Evolutionary conservation across 805 yeast genomes (phyloP).

Genomic region (Zygosaccharomyces pseudorouxii): DNA sequence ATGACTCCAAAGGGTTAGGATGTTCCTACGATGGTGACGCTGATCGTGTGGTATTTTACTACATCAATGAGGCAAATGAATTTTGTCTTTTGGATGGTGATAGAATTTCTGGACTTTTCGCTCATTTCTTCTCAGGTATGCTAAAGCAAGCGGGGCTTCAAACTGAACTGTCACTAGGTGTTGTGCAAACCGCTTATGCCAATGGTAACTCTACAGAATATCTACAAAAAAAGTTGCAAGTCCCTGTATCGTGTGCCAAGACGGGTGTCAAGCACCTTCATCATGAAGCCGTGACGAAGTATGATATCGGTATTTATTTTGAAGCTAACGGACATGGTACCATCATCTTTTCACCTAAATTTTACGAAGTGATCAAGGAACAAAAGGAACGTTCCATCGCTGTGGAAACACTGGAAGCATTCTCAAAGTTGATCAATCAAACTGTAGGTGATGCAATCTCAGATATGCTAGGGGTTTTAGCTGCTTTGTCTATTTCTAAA

Average conservation of each 20-base stretch:
- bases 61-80: conserved; percentile 35
- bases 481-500: conserved; percentile 52
- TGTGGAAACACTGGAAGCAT: conserved; percentile 48
- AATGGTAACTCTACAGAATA: conserved; percentile 86
- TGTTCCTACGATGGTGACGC: conserved; percentile 98
- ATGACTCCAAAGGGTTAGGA: conserved; percentile 42
- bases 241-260: conserved; percentile 84
- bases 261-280: conserved; percentile 97
- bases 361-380: conserved; percentile 38
- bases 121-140: conserved; percentile 56
- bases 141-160: conserved; percentile 42
- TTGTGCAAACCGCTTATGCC: conserved; percentile 97
- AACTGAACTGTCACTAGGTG: conserved; percentile 54
- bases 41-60: conserved; percentile 85
- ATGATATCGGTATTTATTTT: conserved; percentile 89
- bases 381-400: conserved; percentile 38
- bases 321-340: conserved; percentile 99
- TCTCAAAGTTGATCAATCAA: conserved; percentile 79
- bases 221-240: conserved; percentile 51
- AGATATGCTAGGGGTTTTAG: conserved; percentile 77
- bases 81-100: conserved; percentile 84
- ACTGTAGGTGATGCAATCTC: conserved; percentile 98
- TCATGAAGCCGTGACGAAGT: conserved; percentile 75
- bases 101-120: conserved; percentile 81
- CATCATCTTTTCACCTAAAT: conserved; percentile 65